Evolutionary conservation across 805 yeast genomes (phyloP).

Genomic region (Sugiyamaella chiloensis): DNA sequence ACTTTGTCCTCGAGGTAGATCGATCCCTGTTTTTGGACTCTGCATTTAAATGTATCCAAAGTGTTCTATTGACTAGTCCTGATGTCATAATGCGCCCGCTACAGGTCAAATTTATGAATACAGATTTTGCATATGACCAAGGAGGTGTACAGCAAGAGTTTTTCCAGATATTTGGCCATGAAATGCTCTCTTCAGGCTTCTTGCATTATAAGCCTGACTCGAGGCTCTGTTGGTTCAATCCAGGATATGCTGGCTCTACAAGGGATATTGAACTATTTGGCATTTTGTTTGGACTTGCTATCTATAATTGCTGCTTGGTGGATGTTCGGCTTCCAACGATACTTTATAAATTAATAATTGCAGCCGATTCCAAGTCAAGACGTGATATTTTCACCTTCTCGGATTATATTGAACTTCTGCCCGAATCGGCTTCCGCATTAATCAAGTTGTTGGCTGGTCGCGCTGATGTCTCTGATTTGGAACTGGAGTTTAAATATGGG

Average conservation of each 20-base stretch:
- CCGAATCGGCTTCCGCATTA: slow-evolving; percentile 20
- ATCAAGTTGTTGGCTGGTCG: not conserved
- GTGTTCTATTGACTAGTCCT: slow-evolving; percentile 14
- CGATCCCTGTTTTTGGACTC: slow-evolving; percentile 23
- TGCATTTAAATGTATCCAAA: slow-evolving; percentile 13
- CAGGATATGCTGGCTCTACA: slow-evolving; percentile 20
- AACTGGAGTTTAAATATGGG: slow-evolving; percentile 22
- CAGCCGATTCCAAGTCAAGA: not conserved
- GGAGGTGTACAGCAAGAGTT: slow-evolving; percentile 34
- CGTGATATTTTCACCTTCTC: not conserved
- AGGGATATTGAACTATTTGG: slow-evolving; percentile 26
- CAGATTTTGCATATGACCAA: slow-evolving; percentile 31
- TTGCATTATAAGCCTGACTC: slow-evolving; percentile 19
- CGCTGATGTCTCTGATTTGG: slow-evolving; percentile 7
- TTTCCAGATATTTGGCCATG: slow-evolving; percentile 25
- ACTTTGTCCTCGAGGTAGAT: slow-evolving; percentile 21
- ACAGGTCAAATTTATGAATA: slow-evolving; percentile 25
- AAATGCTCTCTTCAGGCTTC: slow-evolving; percentile 20
- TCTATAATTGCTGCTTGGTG: slow-evolving; percentile 31
- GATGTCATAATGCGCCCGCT: slow-evolving; percentile 25
- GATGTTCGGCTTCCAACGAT: slow-evolving; percentile 27
- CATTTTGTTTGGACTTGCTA: slow-evolving; percentile 29
- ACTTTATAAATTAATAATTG: slow-evolving; percentile 20
- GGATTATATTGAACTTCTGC: slow-evolving; percentile 25
- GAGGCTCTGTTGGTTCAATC: slow-evolving; percentile 27